A percentile compares a stretch with the other conserved stretches of the same genome.
phyloP scores from a whole-genome alignment of 208 protist genomes.

The Naegleria lovaniensis region DNA sequence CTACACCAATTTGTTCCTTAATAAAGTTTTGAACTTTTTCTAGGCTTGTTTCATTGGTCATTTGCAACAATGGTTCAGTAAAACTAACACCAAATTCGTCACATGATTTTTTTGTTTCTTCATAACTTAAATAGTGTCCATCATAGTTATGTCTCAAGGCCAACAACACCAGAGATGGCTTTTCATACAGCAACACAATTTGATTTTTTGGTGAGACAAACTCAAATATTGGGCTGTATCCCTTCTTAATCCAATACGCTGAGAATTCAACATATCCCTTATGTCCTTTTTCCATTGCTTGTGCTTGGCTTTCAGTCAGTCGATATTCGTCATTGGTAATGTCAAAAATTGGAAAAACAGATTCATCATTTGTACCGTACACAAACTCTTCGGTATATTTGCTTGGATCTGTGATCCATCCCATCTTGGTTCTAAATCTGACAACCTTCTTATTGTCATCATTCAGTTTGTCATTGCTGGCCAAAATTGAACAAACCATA shows the following conservation, averaged over 20 bases:
- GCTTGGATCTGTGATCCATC: background rate
- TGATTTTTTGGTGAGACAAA: background rate
- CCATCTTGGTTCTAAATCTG: conserved; percentile 7
- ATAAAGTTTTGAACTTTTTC: background rate
- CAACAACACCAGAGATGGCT: background rate
- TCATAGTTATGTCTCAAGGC: background rate
- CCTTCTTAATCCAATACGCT: background rate
- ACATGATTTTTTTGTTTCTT: background rate
- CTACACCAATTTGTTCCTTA: background rate
- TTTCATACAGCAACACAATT: background rate
- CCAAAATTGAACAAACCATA: background rate
- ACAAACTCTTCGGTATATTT: background rate
- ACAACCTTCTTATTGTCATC: background rate
- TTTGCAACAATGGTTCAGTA: background rate
- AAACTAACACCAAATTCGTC: background rate
- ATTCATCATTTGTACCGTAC: background rate
- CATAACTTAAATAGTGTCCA: background rate
- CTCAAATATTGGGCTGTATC: conserved; percentile 1
- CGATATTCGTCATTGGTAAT: background rate
- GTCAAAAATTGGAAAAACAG: background rate
- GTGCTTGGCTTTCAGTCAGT: background rate
- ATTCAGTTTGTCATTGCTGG: background rate
- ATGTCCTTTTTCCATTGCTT: too few species aligned
- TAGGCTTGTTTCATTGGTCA: background rate
- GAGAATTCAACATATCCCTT: background rate